Evolutionary conservation across 257 asterid genomes (phyloP).

Genomic region (Lithospermum erythrorhizon): DNA sequence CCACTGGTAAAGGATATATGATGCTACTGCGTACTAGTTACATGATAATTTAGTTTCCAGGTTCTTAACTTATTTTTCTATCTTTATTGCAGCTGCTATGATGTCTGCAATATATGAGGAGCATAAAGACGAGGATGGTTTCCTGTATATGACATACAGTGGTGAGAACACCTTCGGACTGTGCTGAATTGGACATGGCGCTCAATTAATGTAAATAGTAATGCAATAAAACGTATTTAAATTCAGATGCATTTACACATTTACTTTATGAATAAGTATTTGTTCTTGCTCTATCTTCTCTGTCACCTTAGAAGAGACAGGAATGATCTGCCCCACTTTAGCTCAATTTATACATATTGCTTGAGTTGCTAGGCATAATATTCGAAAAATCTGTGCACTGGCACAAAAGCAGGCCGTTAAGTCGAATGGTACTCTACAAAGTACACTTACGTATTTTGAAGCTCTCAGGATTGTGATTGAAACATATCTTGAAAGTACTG

Average conservation of each 20-base stretch:
- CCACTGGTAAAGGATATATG: conserved; percentile 52
- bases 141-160: conserved; percentile 51
- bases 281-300: not conserved
- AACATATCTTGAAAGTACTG: conserved; percentile 50
- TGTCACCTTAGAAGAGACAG: too few species aligned
- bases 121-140: conserved; percentile 47
- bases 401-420: too few species aligned
- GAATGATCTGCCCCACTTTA: too few species aligned
- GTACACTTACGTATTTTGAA: too few species aligned
- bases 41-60: not conserved
- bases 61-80: not conserved
- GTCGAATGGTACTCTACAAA: too few species aligned
- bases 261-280: too few species aligned
- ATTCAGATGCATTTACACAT: too few species aligned
- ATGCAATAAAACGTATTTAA: conserved; percentile 13
- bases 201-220: conserved; percentile 28
- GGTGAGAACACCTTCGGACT: conserved; percentile 51
- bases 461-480: conserved; percentile 27
- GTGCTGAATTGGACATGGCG: conserved; percentile 27
- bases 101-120: conserved; percentile 55
- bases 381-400: too few species aligned
- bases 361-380: too few species aligned
- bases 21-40: too few species aligned
- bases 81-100: conserved; percentile 38
- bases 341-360: too few species aligned